Evolutionary conservation across 441 rosid genomes (phyloP).

Genomic region (Geranium incanum): DNA sequence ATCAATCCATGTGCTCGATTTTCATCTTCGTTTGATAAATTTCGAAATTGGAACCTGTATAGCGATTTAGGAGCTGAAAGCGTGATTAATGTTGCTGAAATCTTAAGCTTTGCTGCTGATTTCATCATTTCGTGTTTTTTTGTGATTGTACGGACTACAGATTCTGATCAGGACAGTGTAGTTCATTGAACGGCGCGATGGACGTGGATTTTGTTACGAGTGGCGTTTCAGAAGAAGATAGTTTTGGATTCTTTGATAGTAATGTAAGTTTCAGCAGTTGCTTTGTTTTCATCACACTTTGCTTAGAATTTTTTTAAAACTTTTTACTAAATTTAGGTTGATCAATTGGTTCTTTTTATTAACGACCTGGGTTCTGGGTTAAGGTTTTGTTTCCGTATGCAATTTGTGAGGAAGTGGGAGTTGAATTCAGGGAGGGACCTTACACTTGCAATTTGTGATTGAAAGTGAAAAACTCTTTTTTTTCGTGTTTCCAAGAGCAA

Average conservation of each 20-base stretch:
- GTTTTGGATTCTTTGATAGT: slow-evolving; percentile 38
- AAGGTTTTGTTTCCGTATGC: background rate
- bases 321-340: background rate
- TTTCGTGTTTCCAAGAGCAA: background rate
- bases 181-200: slow-evolving; percentile 29
- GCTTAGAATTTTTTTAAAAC: background rate
- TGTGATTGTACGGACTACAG: background rate
- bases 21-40: slow-evolving; percentile 1
- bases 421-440: background rate
- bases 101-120: background rate
- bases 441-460: slow-evolving; percentile 3
- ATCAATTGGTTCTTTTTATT: background rate
- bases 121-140: background rate
- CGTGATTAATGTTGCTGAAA: background rate
- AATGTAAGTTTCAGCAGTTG: slow-evolving; percentile 36
- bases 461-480: background rate
- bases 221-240: slow-evolving; percentile 49
- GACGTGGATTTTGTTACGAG: slow-evolving; percentile 54
- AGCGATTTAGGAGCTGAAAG: slow-evolving; percentile 7
- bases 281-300: slow-evolving; percentile 9
- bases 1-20: background rate
- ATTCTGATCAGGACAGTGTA: slow-evolving; percentile 7
- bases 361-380: background rate
- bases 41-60: slow-evolving; percentile 1
- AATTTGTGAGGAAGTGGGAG: background rate